Conservation (phyloP, 441 rosid species). For the Macaranga tanarius region DNA sequence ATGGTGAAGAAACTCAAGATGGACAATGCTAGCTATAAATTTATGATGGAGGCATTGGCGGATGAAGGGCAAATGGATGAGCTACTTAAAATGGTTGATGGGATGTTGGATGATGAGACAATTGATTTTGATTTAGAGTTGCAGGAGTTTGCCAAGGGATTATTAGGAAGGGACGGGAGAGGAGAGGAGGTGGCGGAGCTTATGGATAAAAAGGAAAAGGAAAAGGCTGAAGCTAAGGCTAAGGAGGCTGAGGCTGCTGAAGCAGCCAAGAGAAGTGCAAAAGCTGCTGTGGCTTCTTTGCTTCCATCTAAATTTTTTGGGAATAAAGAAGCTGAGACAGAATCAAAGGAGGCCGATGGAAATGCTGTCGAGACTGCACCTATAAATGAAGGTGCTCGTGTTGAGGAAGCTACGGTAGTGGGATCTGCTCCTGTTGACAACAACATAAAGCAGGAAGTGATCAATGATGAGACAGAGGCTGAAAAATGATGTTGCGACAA, state of each 20-base stretch:
- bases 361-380: constrained; percentile 30
- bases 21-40: constrained; percentile 70
- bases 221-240: constrained; percentile 86
- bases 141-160: constrained; percentile 69
- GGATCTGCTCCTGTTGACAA: constrained; percentile 21
- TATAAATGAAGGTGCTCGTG: constrained; percentile 29
- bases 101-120: constrained; percentile 64
- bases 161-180: constrained; percentile 69
- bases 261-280: constrained; percentile 68
- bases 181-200: constrained; percentile 73
- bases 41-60: constrained; percentile 65
- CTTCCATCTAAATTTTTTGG: constrained; percentile 46
- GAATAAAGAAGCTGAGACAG: constrained; percentile 42
- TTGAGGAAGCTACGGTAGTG: constrained; percentile 33
- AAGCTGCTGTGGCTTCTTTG: constrained; percentile 49
- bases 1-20: constrained; percentile 89
- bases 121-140: constrained; percentile 55
- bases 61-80: constrained; percentile 67
- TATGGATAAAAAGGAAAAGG: constrained; percentile 78
- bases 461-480: background rate
- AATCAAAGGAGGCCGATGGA: constrained; percentile 19
- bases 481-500: constrained; percentile 9
- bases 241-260: constrained; percentile 70
- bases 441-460: constrained; percentile 9
- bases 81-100: constrained; percentile 70